phyloP scores from a whole-genome alignment of 148 eudicot genomes.

The Limonium bicolor region DNA sequence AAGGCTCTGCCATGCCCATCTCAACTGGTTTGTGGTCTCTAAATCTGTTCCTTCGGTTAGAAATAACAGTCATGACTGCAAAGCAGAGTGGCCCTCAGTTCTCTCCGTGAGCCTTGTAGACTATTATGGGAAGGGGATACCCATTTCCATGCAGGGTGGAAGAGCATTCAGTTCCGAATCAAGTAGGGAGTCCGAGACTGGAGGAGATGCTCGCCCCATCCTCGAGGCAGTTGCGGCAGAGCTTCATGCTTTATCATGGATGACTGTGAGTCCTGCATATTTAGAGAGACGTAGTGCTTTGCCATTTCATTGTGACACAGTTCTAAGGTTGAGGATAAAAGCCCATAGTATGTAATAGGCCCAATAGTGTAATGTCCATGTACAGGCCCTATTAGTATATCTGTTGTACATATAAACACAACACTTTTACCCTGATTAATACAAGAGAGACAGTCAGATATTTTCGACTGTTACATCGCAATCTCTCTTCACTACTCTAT shows the following conservation, averaged over 20 bases:
- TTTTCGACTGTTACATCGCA: too few species aligned
- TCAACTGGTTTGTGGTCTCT: constrained; percentile 83
- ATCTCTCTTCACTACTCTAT: too few species aligned
- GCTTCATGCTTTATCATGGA: constrained; percentile 88
- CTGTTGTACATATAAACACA: too few species aligned
- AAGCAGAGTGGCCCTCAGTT: constrained; percentile 94
- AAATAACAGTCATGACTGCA: constrained; percentile 27
- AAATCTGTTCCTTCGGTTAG: constrained; percentile 77
- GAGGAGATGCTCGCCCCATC: constrained; percentile 40
- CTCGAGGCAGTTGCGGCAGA: constrained; percentile 69
- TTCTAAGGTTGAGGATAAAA: constrained; percentile 64
- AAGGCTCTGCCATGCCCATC: constrained; percentile 80
- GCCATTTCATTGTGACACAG: constrained; percentile 90
- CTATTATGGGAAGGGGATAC: constrained; percentile 31
- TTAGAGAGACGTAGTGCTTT: constrained; percentile 78
- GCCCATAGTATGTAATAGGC: too few species aligned
- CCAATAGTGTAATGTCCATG: too few species aligned
- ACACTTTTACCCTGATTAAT: too few species aligned
- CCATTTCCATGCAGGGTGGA: constrained; percentile 32
- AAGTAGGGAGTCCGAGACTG: constrained; percentile 40
- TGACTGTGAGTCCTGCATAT: constrained; percentile 92
- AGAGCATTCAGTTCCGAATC: constrained; percentile 25
- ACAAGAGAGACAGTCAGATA: too few species aligned
- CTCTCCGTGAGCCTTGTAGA: constrained; percentile 79
- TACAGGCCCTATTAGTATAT: too few species aligned